A percentile compares a stretch with the other conserved stretches of the same genome.
Evolutionary conservation across 1,284 basidiomycete genomes (phyloP).

Genomic region (Schizophyllum commune): DNA sequence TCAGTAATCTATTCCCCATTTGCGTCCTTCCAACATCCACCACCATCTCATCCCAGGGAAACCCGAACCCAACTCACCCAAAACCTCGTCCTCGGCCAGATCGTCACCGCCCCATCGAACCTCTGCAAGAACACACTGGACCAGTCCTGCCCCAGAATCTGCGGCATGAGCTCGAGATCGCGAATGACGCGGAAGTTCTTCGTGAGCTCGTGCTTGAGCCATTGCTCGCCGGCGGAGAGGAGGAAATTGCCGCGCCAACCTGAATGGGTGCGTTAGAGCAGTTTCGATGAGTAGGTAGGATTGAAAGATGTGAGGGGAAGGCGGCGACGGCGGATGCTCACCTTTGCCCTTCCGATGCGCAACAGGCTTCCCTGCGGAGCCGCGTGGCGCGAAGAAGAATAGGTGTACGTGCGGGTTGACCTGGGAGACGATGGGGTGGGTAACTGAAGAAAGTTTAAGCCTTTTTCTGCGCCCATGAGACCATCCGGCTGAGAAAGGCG

Average conservation of each 20-base stretch:
- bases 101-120: slow-evolving; percentile 78
- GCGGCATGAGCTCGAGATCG: slow-evolving; percentile 86
- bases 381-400: slow-evolving; percentile 95
- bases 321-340: too few species aligned
- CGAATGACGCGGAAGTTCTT: slow-evolving; percentile 75
- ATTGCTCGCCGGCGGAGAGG: slow-evolving; percentile 86
- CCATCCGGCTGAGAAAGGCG: too few species aligned
- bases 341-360: slow-evolving; percentile 90
- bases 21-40: too few species aligned
- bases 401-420: slow-evolving; percentile 97
- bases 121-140: slow-evolving; percentile 89
- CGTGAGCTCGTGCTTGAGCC: slow-evolving; percentile 88
- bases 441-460: slow-evolving; percentile 46
- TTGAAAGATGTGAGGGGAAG: slow-evolving; percentile 1
- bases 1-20: too few species aligned
- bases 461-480: slow-evolving; percentile 1
- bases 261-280: slow-evolving; percentile 17
- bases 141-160: slow-evolving; percentile 90
- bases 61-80: too few species aligned
- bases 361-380: slow-evolving; percentile 90
- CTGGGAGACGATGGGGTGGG: slow-evolving; percentile 92
- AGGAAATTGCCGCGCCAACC: slow-evolving; percentile 96
- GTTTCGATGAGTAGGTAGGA: neutral
- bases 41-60: too few species aligned
- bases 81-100: slow-evolving; percentile 81